Base-by-base conservation (phyloP, 139 green algal genomes). In the Nannochloris sp. region DNA sequence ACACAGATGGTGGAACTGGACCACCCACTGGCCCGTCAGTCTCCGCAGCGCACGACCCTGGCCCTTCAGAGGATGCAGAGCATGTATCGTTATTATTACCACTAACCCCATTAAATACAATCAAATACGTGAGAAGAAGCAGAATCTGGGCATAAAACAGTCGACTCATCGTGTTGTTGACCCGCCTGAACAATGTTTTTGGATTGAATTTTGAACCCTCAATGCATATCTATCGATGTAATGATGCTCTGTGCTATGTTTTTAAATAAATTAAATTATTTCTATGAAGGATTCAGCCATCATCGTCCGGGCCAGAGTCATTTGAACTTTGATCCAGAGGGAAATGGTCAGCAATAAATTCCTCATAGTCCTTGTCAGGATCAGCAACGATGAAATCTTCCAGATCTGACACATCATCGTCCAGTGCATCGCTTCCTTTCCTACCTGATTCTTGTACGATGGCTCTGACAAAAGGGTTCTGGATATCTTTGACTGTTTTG, bases 311-410 rank as follows among this genome's bases (percentile, higher is more conserved):
- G 25, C 25, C 51, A 58, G 19, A 34, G n/a, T 58, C 51, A 19
- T 25, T 54, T 19, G 46, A 54, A 23, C 46, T 54, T 58, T 58
- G 19, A 16, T 23, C 57, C 3, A 54, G 51, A 25, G 63, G 63
- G 49, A 69, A 69, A 14, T 69, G 63, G 18, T 29, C 29, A 11
- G 8, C 50, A 23, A 66, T 44, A 48, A 64, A 54, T 5, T 59
- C 16, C 19, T 10, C 27, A 34, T 57, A 66, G 5, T 54, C 23
- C 31, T n/a, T 29, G 19, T 43, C 48, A 4, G 71, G 71, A 29
- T 78, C 68, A 44, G 23, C 48, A 3, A 78, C 71, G 25, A 78
- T 61, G 23, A 78, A 78, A 60, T 78, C 71, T 51, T 78, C 71
- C 11, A 78, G 53, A 27, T 78, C 71, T 15, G 71, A 73, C 40